A percentile compares a stretch with the other conserved stretches of the same genome.
phyloP scores from a whole-genome alignment of 129 eudicot genomes.

The Escallonia rubra region DNA sequence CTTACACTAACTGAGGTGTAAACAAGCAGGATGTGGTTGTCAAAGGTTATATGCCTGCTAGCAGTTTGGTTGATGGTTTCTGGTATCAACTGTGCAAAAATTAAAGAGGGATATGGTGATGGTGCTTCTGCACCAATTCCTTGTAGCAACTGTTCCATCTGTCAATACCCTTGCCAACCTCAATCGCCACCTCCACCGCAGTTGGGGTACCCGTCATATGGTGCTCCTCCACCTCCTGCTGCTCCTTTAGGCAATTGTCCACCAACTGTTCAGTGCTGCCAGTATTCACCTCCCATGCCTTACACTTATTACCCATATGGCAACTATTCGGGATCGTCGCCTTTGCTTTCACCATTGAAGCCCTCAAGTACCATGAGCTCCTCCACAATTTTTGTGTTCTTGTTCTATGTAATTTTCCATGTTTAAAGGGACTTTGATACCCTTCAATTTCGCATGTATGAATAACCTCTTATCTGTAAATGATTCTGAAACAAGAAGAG shows the following conservation, averaged over 20 bases:
- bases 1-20: background rate
- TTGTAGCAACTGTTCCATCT: conserved; percentile 29
- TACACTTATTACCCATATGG: conserved; percentile 29
- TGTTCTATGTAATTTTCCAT: conserved; percentile 12
- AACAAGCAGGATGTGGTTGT: conserved; percentile 16
- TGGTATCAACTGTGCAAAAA: conserved; percentile 12
- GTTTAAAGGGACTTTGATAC: conserved; percentile 9
- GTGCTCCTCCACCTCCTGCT: conserved; percentile 37
- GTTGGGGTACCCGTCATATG: conserved; percentile 20
- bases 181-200: conserved; percentile 21
- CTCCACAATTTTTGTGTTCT: conserved; percentile 11
- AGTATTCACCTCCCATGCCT: conserved; percentile 38
- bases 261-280: conserved; percentile 36
- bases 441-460: background rate
- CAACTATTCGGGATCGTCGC: conserved; percentile 18
- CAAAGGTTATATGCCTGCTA: conserved; percentile 3
- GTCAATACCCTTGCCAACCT: conserved; percentile 34
- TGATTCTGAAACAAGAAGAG: background rate
- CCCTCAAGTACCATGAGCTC: background rate
- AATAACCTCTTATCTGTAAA: background rate
- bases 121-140: conserved; percentile 15
- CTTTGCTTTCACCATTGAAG: conserved; percentile 1
- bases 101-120: conserved; percentile 27
- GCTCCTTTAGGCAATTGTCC: conserved; percentile 22
- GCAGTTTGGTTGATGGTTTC: conserved; percentile 15